Evolutionary conservation across 2,329 filamentous ascomycete species (phyloP).

Genomic region (Blumeriella jaapii): DNA sequence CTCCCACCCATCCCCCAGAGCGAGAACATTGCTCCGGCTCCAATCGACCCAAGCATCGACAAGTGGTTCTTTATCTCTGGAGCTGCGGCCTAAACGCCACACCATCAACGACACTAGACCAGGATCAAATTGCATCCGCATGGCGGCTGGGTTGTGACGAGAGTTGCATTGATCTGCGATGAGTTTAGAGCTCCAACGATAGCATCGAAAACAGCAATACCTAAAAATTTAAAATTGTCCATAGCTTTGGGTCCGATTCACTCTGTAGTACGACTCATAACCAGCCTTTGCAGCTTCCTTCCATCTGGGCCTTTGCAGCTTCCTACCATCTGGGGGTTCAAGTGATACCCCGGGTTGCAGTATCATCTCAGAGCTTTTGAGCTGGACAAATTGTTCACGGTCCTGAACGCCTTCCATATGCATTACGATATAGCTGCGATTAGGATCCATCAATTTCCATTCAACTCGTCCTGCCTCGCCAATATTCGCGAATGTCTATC

Average conservation of each 20-base stretch:
- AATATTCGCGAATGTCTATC: slow-evolving; percentile 78
- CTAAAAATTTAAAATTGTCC: no score
- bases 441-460: slow-evolving; percentile 28
- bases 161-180: slow-evolving; percentile 9
- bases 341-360: neutral
- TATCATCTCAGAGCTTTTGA: neutral
- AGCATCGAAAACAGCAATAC: no score
- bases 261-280: no score
- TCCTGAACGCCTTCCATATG: slow-evolving; percentile 22
- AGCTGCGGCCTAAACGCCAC: slow-evolving; percentile 59
- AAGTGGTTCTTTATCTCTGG: slow-evolving; percentile 99
- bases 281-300: no score
- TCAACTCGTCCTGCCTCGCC: slow-evolving; percentile 72
- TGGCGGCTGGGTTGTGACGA: slow-evolving; percentile 7
- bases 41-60: slow-evolving; percentile 93
- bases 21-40: slow-evolving; percentile 72
- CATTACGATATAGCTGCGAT: slow-evolving; percentile 11
- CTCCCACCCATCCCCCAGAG: slow-evolving; percentile 66
- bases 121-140: slow-evolving; percentile 5
- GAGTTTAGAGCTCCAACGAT: slow-evolving; percentile 6
- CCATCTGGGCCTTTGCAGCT: no score
- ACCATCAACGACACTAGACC: slow-evolving; percentile 1
- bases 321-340: neutral
- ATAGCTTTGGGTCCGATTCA: no score
- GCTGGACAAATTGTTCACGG: neutral